These are phyloP conservation scores for Canna indica DNA, from an alignment of 176 grass and related monocot species.

Conservation along the genomic window DNA sequence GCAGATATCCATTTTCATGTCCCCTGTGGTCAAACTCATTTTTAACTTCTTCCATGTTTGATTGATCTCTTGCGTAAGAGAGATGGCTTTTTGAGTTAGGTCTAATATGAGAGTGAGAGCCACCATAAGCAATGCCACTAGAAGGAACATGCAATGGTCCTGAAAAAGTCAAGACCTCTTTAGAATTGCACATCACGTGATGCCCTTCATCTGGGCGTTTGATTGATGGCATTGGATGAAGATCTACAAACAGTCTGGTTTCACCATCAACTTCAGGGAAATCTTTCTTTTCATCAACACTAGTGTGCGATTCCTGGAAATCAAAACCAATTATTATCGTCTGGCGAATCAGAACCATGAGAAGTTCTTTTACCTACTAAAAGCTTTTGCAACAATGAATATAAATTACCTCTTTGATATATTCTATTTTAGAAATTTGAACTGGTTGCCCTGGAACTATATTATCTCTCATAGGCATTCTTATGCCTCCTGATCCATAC, in stretches of 20 bases:
- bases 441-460: conserved; percentile 40
- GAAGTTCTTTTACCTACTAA: not conserved
- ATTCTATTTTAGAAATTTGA: conserved; percentile 19
- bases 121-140: conserved; percentile 40
- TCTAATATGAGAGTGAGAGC: conserved; percentile 31
- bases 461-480: conserved; percentile 46
- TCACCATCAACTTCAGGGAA: conserved; percentile 36
- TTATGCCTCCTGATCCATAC: conserved; percentile 39
- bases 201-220: conserved; percentile 26
- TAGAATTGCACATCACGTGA: conserved; percentile 39
- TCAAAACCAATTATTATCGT: conserved; percentile 12
- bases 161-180: conserved; percentile 49
- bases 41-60: conserved; percentile 26
- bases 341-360: not conserved
- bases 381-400: not conserved
- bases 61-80: conserved; percentile 13
- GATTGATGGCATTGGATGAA: conserved; percentile 33
- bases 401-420: conserved; percentile 26
- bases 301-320: conserved; percentile 41
- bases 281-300: conserved; percentile 24
- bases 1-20: conserved; percentile 24
- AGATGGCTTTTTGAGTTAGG: conserved; percentile 41
- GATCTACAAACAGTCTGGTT: conserved; percentile 37
- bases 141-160: conserved; percentile 60
- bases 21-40: conserved; percentile 35